Percentiles rank a stretch among this genome's conserved stretches.
Evolutionary conservation across 176 grass and related monocot genomes (phyloP).

Genomic region (Musa acuminata): DNA sequence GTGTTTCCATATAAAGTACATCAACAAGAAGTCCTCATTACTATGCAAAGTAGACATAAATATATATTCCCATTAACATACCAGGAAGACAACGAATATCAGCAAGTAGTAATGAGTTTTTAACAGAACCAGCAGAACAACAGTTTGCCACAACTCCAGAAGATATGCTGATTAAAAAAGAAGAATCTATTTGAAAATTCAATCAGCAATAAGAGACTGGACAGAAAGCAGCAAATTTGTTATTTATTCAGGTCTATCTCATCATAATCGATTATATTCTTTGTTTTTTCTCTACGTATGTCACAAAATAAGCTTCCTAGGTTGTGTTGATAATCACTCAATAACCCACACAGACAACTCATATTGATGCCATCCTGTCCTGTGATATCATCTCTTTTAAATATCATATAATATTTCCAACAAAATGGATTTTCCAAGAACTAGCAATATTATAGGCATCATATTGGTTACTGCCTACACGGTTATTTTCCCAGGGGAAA

Average conservation of each 20-base stretch:
- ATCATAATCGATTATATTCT: too few relatives aligned
- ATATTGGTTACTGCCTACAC: background rate
- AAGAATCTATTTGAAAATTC: background rate
- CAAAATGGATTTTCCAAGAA: constrained; percentile 4
- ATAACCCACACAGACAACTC: background rate
- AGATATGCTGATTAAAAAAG: constrained; percentile 43
- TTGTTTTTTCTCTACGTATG: too few relatives aligned
- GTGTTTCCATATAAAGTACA: background rate
- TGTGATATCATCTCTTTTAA: background rate
- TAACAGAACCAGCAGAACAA: constrained; percentile 43
- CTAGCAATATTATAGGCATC: background rate
- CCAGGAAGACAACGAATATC: constrained; percentile 80
- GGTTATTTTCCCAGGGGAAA: background rate
- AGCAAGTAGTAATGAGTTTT: constrained; percentile 58
- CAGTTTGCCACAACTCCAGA: constrained; percentile 75
- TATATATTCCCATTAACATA: constrained; percentile 26
- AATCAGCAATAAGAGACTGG: background rate
- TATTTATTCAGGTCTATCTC: too few relatives aligned
- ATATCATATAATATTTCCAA: background rate
- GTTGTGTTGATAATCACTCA: background rate
- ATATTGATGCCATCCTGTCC: background rate
- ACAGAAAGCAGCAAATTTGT: background rate
- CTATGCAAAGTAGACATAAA: constrained; percentile 11
- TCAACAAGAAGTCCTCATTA: background rate
- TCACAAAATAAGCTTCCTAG: too few relatives aligned